Evolutionary conservation across 2,329 filamentous ascomycete genomes (phyloP).

Genomic region (Scedosporium minutisporum): DNA sequence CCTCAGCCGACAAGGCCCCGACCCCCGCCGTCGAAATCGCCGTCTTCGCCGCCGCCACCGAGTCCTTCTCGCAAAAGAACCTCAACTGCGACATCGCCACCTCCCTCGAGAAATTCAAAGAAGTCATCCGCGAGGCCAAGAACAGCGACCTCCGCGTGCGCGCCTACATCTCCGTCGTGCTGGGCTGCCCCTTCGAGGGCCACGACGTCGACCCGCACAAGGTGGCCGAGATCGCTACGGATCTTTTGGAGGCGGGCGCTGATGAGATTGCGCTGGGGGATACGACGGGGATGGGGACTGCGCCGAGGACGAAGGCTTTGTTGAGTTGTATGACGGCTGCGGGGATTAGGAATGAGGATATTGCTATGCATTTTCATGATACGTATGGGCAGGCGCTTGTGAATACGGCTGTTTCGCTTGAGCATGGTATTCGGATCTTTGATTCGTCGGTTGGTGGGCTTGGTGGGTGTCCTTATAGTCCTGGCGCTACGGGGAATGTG

Average conservation of each 20-base stretch:
- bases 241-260: constrained; percentile 73
- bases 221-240: constrained; percentile 57
- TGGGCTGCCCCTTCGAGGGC: constrained; percentile 70
- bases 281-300: constrained; percentile 83
- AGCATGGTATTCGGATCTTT: constrained; percentile 69
- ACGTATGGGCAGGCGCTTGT: constrained; percentile 81
- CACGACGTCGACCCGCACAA: constrained; percentile 52
- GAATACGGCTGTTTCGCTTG: constrained; percentile 67
- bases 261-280: constrained; percentile 87
- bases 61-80: constrained; percentile 71
- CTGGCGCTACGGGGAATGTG: constrained; percentile 78
- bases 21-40: constrained; percentile 58
- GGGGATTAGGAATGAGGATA: constrained; percentile 57
- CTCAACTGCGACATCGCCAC: constrained; percentile 72
- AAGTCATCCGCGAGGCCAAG: constrained; percentile 61
- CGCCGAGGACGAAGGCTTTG: constrained; percentile 56
- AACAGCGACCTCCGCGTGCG: constrained; percentile 57
- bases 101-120: constrained; percentile 59
- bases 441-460: constrained; percentile 72
- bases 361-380: constrained; percentile 83
- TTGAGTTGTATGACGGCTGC: constrained; percentile 56
- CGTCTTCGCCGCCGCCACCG: constrained; percentile 74
- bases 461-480: constrained; percentile 77
- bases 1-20: constrained; percentile 25
- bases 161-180: constrained; percentile 71